Evolutionary conservation across 2,329 filamentous ascomycete genomes (phyloP).

Genomic region (Dactylellina leptospora): DNA sequence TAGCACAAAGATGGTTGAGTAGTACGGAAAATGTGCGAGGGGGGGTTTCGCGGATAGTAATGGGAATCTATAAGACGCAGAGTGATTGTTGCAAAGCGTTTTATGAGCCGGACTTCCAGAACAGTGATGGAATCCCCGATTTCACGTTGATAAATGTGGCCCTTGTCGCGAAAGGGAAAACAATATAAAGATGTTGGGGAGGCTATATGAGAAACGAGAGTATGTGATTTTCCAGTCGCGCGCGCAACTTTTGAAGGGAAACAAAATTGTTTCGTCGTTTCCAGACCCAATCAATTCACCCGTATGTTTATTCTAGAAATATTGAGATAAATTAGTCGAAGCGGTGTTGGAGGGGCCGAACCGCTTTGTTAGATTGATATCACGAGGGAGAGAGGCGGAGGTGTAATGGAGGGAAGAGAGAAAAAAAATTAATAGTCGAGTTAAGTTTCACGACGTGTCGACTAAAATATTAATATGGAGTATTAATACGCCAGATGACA

Average conservation of each 20-base stretch:
- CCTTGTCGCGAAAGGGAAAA: slow-evolving; percentile 34
- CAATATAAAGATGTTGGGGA: slow-evolving; percentile 12
- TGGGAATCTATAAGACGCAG: slow-evolving; percentile 21
- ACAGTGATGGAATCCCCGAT: slow-evolving; percentile 17
- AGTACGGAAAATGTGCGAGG: slow-evolving; percentile 41
- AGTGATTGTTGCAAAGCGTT: slow-evolving; percentile 8
- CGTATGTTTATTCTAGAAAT: slow-evolving; percentile 17
- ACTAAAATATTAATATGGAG: slow-evolving; percentile 46
- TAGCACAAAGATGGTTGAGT: slow-evolving; percentile 44
- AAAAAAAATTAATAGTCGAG: slow-evolving; percentile 26
- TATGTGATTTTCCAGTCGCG: not conserved
- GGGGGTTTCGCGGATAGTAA: slow-evolving; percentile 6
- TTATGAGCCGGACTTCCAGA: slow-evolving; percentile 24
- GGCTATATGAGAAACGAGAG: slow-evolving; percentile 20
- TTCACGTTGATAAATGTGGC: slow-evolving; percentile 2
- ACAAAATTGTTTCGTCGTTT: slow-evolving; percentile 17
- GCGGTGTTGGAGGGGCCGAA: slow-evolving; percentile 26
- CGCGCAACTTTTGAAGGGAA: slow-evolving; percentile 11
- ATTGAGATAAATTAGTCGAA: slow-evolving; percentile 37
- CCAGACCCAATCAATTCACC: slow-evolving; percentile 22
- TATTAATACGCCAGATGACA: slow-evolving; percentile 23
- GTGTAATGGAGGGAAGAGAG: slow-evolving; percentile 9
- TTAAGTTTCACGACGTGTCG: slow-evolving; percentile 44
- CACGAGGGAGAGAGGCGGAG: slow-evolving; percentile 9
- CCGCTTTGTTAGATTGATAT: slow-evolving; percentile 32